A percentile compares a stretch with the other conserved stretches of the same genome.
Conservation (phyloP, 179 eudicot genomes). For the Vitellaria paradoxa region DNA sequence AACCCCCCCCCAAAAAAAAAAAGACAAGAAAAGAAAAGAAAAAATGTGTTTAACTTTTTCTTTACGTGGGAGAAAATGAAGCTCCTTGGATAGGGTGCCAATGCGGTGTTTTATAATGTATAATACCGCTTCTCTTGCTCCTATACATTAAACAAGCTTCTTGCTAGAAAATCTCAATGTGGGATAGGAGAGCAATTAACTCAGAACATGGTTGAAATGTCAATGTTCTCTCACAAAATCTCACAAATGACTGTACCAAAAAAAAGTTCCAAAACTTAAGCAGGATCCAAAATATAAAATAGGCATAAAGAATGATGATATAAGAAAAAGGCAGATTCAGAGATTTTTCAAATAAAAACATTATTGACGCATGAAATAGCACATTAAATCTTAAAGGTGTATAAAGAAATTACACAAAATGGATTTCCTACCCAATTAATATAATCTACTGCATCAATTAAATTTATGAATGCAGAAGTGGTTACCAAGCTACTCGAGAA, state of each 20-base stretch:
- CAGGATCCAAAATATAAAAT: not conserved
- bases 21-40: no score
- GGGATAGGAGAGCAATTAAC: not conserved
- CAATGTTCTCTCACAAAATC: slow-evolving; percentile 2
- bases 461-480: not conserved
- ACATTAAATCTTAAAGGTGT: not conserved
- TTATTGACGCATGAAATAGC: not conserved
- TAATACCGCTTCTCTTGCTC: no score
- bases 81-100: not conserved
- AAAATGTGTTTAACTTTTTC: not conserved
- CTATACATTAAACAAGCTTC: no score
- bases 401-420: not conserved
- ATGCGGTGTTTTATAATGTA: no score
- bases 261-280: not conserved
- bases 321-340: not conserved
- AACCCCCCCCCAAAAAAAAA: no score
- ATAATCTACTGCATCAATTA: not conserved
- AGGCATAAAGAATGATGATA: no score
- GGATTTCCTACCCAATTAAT: not conserved
- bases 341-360: not conserved
- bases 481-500: slow-evolving; percentile 8
- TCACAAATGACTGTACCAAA: not conserved
- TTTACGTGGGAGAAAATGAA: not conserved
- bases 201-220: not conserved
- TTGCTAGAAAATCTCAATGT: no score